Conservation (phyloP, 345 rosid genomes). For the Passiflora organensis region DNA sequence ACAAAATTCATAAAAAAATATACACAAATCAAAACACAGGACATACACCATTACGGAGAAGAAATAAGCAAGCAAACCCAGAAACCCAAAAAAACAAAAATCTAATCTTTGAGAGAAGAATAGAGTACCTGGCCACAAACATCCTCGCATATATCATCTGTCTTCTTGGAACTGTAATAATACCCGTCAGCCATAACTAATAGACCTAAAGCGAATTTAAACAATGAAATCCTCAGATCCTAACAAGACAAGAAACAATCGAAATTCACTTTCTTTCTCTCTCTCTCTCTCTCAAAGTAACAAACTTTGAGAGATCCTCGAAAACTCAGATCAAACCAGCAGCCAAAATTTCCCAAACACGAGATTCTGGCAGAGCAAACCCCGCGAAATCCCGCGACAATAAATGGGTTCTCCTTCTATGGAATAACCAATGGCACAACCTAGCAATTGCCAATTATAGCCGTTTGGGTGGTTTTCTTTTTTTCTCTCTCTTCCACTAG, state of each 20-base stretch:
- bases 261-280: conserved; percentile 8
- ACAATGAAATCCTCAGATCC: neutral
- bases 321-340: conserved; percentile 19
- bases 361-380: conserved; percentile 12
- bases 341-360: conserved; percentile 5
- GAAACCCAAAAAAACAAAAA: neutral
- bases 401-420: conserved; percentile 5
- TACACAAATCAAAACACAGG: neutral
- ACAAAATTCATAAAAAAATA: neutral
- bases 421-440: conserved; percentile 1
- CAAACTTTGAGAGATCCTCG: conserved; percentile 11
- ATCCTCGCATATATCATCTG: conserved; percentile 70
- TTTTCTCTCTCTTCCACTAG: conserved; percentile 34
- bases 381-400: conserved; percentile 16
- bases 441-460: conserved; percentile 50
- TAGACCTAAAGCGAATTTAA: neutral
- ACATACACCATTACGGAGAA: neutral
- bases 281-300: neutral
- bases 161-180: conserved; percentile 79
- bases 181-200: conserved; percentile 64
- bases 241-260: neutral
- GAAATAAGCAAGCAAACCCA: neutral
- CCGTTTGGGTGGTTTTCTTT: conserved; percentile 52
- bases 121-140: conserved; percentile 71
- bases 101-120: neutral